These are phyloP conservation scores for Penicillium crustosum DNA, from an alignment of 2,329 filamentous ascomycete species.

Conservation along the genomic window DNA sequence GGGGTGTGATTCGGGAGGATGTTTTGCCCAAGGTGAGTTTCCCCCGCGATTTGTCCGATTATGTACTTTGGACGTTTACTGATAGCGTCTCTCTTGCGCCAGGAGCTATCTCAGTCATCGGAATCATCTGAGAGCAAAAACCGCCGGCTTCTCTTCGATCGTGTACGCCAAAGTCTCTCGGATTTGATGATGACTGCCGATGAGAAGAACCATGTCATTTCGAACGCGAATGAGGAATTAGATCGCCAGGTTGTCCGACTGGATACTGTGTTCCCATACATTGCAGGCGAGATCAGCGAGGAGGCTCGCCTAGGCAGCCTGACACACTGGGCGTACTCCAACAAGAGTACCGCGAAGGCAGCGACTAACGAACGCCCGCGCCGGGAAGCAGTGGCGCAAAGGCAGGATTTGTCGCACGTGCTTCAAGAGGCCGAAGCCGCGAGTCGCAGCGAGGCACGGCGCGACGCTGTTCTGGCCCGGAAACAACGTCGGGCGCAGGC, in stretches of 20 bases:
- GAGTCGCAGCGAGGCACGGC: constrained; percentile 77
- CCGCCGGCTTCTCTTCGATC: constrained; percentile 70
- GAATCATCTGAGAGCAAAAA: constrained; percentile 40
- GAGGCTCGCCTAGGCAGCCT: constrained; percentile 90
- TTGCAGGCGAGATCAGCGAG: constrained; percentile 87
- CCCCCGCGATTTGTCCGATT: background rate
- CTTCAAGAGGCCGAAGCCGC: constrained; percentile 80
- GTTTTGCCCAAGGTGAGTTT: constrained; percentile 30
- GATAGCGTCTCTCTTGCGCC: constrained; percentile 6
- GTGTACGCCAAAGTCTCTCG: constrained; percentile 73
- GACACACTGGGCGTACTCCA: constrained; percentile 93
- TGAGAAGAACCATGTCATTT: constrained; percentile 96
- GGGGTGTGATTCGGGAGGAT: constrained; percentile 37
- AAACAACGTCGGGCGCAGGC: constrained; percentile 70
- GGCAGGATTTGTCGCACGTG: constrained; percentile 63
- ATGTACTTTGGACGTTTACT: background rate
- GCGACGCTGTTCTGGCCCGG: constrained; percentile 76
- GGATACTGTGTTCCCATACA: constrained; percentile 81
- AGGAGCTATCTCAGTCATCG: constrained; percentile 31
- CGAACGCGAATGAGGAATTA: constrained; percentile 86
- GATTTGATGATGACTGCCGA: constrained; percentile 89
- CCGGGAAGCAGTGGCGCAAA: constrained; percentile 73
- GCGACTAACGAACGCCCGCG: constrained; percentile 68
- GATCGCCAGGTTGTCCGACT: constrained; percentile 80
- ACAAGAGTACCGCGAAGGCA: constrained; percentile 63